Conservation (phyloP, 108 stramenopile genomes). For the Asterionellopsis glacialis region DNA sequence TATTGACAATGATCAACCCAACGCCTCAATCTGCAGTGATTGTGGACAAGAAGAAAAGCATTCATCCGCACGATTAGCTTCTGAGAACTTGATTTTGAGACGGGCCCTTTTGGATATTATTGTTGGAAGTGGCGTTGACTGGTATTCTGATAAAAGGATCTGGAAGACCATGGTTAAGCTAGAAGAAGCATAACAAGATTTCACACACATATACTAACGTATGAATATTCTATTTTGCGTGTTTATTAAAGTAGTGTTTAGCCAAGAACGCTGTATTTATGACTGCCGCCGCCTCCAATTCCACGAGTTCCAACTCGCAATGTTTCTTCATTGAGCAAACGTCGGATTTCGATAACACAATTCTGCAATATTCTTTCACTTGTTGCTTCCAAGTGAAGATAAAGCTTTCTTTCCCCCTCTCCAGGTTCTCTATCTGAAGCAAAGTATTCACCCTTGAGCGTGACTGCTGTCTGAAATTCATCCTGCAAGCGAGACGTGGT, state of each 20-base stretch:
- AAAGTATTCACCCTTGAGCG: constrained; percentile 81
- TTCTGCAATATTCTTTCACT: constrained; percentile 66
- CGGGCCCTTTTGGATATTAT: constrained; percentile 8
- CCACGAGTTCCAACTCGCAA: constrained; percentile 66
- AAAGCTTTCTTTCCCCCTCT: constrained; percentile 71
- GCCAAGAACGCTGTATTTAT: constrained; percentile 59
- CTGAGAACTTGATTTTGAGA: constrained; percentile 5
- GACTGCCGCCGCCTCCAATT: constrained; percentile 31
- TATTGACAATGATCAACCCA: not conserved
- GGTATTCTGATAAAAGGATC: constrained; percentile 11
- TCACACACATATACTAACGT: not conserved
- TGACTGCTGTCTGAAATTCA: constrained; percentile 88
- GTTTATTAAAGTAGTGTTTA: not conserved
- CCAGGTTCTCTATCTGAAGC: constrained; percentile 56
- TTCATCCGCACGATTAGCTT: not conserved
- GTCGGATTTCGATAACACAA: constrained; percentile 79
- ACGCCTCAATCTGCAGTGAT: not conserved
- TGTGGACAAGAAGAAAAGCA: not conserved
- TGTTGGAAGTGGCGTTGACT: constrained; percentile 11
- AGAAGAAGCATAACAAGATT: not conserved
- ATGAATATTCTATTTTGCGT: not conserved
- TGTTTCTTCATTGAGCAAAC: constrained; percentile 92
- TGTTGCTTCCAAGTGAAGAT: constrained; percentile 83
- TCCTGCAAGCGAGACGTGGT: constrained; percentile 84
- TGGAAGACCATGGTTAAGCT: constrained; percentile 5